Base-by-base conservation (phyloP, 176 grass and related monocot species). In the Rhipidocladum racemiflorum region DNA sequence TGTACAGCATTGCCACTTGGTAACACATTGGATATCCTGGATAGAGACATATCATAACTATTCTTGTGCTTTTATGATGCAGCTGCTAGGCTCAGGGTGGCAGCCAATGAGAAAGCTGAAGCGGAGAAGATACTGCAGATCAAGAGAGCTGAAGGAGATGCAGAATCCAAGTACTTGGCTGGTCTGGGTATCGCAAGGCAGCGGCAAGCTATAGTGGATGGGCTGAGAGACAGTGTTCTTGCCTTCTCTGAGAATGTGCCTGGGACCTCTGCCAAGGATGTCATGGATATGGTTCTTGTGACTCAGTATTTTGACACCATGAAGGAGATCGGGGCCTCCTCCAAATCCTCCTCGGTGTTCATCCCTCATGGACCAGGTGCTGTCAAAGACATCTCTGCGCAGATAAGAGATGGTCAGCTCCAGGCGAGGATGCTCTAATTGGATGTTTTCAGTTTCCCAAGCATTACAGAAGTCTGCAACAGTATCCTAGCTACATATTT, bases 281-380 rank as follows among this genome's bases (percentile, higher is more conserved):
- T 97, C 21, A 97, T 93, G 94, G 94, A 97, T 45, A 93, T 97
- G 94, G 94, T 97, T 70, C 79, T 97, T 4, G 91, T 97, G 14
- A 93, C 94, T 0, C 94, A 97, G 12, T 97, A 97, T 14, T 97
- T 97, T 0, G 93, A 97, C 25, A 97, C 94, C 1, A 97, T 91
- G 94, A 97, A 93, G 39, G 94, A 97, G 13, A 97, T 97, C 0
- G 94, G 94, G 2, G 91, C 94, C 4, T 87, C 86, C 1, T 91
- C 90, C 21, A 93, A 93, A 74, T 89, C 90, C 43, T 91, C 94
- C 23, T 74, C 88, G 0, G 90, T 97, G 35, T 97, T 97, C 72
- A 91, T 97, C 66, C 94, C 91, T 18, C 94, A 97, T 51, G 94
- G 94, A 1, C 91, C 94, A 32, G 94, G 88, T 3, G 94, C 86